Evolutionary conservation across 257 asterid species (phyloP).

Genomic region (Solanum chmielewskii): DNA sequence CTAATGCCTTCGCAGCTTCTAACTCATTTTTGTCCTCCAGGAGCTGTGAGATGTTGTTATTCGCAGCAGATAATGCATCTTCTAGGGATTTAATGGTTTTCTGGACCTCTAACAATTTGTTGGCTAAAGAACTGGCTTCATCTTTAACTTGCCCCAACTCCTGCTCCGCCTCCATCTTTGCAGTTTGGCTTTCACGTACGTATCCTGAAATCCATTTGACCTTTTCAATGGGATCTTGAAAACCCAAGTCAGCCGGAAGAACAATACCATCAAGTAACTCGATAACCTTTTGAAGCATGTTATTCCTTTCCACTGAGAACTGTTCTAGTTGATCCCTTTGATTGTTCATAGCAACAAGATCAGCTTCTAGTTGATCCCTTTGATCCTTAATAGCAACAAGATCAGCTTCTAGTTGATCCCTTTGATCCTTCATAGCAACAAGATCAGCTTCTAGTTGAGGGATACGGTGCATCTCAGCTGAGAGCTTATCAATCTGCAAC

Average conservation of each 20-base stretch:
- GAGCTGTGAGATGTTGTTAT: conserved; percentile 39
- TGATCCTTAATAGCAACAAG: conserved; percentile 37
- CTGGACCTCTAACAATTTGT: conserved; percentile 41
- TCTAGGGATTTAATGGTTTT: conserved; percentile 32
- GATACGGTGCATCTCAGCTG: conserved; percentile 44
- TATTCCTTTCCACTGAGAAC: conserved; percentile 61
- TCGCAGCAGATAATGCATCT: conserved; percentile 47
- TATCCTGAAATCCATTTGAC: conserved; percentile 50
- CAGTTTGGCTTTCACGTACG: conserved; percentile 39
- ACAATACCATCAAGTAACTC: conserved; percentile 56
- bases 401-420: conserved; percentile 54
- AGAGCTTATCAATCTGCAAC: conserved; percentile 44
- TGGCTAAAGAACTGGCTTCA: conserved; percentile 35
- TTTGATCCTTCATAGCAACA: conserved; percentile 35
- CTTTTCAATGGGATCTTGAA: conserved; percentile 62
- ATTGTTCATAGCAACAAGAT: conserved; percentile 37
- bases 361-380: conserved; percentile 48
- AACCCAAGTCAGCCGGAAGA: conserved; percentile 35
- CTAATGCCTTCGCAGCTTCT: conserved; percentile 38
- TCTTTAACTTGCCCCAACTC: conserved; percentile 50
- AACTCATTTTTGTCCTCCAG: conserved; percentile 60
- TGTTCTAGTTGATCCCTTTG: conserved; percentile 48
- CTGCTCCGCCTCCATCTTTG: conserved; percentile 37
- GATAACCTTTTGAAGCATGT: conserved; percentile 46
- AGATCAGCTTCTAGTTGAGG: conserved; percentile 51